Conservation (phyloP, 257 asterid genomes). For the Thymus quinquecostatus region DNA sequence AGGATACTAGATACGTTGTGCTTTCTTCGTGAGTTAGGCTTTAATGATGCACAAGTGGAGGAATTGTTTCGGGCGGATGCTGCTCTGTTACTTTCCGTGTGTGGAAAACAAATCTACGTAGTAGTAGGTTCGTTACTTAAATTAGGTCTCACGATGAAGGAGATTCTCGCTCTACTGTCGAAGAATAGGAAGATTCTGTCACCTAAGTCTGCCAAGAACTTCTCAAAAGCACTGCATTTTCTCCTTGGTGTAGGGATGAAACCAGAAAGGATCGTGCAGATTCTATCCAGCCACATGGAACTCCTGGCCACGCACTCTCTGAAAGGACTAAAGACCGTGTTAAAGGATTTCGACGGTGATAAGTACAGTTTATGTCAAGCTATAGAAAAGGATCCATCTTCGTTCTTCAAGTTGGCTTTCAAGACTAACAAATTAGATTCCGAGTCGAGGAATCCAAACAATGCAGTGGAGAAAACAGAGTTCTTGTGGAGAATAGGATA, state of each 20-base stretch:
- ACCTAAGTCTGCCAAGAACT: conserved; percentile 57
- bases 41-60: conserved; percentile 48
- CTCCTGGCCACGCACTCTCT: conserved; percentile 58
- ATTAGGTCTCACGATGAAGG: conserved; percentile 62
- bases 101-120: conserved; percentile 70
- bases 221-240: conserved; percentile 67
- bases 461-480: conserved; percentile 52
- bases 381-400: conserved; percentile 53
- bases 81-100: conserved; percentile 64
- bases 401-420: conserved; percentile 62
- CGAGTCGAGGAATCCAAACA: conserved; percentile 60
- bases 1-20: conserved; percentile 53
- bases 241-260: conserved; percentile 66
- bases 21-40: conserved; percentile 75
- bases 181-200: conserved; percentile 59
- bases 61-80: conserved; percentile 54
- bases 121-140: conserved; percentile 71
- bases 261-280: conserved; percentile 47
- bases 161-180: conserved; percentile 47
- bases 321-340: conserved; percentile 65
- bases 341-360: conserved; percentile 51
- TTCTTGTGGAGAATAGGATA: conserved; percentile 76
- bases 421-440: conserved; percentile 39
- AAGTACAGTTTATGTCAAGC: conserved; percentile 51
- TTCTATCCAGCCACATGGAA: conserved; percentile 53